Evolutionary conservation across 2,329 filamentous ascomycete genomes (phyloP).

Genomic region (Lasiodiplodia gonubiensis): DNA sequence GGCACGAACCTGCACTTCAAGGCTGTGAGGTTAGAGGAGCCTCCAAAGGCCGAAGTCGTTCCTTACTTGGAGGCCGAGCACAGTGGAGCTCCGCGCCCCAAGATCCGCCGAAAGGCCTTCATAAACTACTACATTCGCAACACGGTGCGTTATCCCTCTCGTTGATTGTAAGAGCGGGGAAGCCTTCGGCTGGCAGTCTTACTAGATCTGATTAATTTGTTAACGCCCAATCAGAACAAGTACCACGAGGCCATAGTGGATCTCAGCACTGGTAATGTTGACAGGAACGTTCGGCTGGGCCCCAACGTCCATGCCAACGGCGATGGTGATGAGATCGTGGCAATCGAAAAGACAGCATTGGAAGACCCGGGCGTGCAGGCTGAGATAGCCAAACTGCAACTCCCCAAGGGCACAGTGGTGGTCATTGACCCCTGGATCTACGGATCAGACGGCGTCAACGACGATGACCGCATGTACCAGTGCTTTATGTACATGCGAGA

Average conservation of each 20-base stretch:
- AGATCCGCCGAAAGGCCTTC: constrained; percentile 60
- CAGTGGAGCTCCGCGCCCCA: constrained; percentile 56
- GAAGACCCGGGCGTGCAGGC: constrained; percentile 62
- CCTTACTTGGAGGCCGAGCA: constrained; percentile 70
- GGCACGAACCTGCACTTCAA: constrained; percentile 67
- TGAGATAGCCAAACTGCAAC: constrained; percentile 64
- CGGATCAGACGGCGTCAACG: constrained; percentile 56
- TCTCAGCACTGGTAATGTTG: constrained; percentile 56
- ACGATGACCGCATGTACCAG: constrained; percentile 61
- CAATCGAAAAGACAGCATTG: constrained; percentile 62
- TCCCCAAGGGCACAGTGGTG: constrained; percentile 62
- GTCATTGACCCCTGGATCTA: constrained; percentile 75
- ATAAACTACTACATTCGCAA: constrained; percentile 65
- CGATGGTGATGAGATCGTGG: constrained; percentile 65
- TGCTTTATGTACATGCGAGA: constrained; percentile 72
- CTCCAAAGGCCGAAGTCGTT: constrained; percentile 63
- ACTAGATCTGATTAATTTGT: constrained; percentile 20
- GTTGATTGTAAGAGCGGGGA: not conserved
- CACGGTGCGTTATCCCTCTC: constrained; percentile 57
- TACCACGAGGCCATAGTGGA: constrained; percentile 67
- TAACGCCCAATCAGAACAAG: constrained; percentile 56
- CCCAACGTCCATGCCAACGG: constrained; percentile 62
- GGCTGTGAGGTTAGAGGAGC: constrained; percentile 70
- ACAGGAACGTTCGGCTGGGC: constrained; percentile 64
- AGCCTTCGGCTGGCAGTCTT: not conserved